Conservation (phyloP, 129 eudicot species). For the Flaveria linearis region DNA sequence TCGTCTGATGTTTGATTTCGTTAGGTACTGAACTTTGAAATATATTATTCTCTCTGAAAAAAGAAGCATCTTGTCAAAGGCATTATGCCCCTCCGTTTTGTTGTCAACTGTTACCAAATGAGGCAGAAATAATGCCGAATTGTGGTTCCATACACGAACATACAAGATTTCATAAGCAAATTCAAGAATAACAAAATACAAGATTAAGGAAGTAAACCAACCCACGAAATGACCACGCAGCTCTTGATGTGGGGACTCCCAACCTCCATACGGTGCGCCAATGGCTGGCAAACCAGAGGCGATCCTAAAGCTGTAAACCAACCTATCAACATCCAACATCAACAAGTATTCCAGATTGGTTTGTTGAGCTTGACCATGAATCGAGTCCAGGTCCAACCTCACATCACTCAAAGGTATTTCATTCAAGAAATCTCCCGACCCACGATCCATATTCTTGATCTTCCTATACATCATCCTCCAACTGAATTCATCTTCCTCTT, state of each 20-base stretch:
- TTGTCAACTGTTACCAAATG: too few relatives aligned
- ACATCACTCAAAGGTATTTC: constrained; percentile 56
- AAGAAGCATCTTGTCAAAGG: background rate
- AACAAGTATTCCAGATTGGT: constrained; percentile 76
- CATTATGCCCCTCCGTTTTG: background rate
- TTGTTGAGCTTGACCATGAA: constrained; percentile 66
- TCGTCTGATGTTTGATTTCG: background rate
- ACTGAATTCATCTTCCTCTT: constrained; percentile 53
- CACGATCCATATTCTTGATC: constrained; percentile 40
- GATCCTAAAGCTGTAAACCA: constrained; percentile 79
- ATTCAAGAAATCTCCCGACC: constrained; percentile 44
- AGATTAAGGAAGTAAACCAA: constrained; percentile 32
- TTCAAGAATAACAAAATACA: constrained; percentile 9
- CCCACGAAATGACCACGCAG: constrained; percentile 97
- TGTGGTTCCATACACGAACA: constrained; percentile 2
- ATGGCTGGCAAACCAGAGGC: constrained; percentile 61
- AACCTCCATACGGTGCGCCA: constrained; percentile 75
- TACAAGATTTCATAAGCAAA: background rate
- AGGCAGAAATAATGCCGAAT: background rate
- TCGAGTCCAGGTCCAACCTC: constrained; percentile 56
- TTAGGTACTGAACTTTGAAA: background rate
- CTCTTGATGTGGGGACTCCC: constrained; percentile 61
- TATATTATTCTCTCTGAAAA: background rate
- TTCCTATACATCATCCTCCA: constrained; percentile 67
- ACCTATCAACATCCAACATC: constrained; percentile 71